Conservation (phyloP, 2,329 filamentous ascomycete genomes). For the Colletotrichum sansevieriae region DNA sequence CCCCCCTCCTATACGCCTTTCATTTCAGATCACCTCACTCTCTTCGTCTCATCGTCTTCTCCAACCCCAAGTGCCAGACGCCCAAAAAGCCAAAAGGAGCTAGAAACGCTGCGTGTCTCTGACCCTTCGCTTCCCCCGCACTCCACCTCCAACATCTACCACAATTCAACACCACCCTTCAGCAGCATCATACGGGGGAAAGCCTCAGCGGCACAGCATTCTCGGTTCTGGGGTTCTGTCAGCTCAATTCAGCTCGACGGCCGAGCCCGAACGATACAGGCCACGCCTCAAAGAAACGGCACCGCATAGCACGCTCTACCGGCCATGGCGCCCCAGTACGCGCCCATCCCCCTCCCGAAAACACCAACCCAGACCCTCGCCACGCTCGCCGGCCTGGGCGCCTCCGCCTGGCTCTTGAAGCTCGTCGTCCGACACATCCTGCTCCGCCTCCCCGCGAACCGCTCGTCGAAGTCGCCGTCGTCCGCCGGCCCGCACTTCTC, state of each 20-base stretch:
- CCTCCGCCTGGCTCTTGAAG: conserved; percentile 37
- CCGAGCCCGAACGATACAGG: conserved; percentile 9
- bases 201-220: conserved; percentile 10
- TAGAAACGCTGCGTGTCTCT: background rate
- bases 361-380: conserved; percentile 33
- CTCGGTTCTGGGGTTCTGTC: conserved; percentile 10
- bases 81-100: conserved; percentile 14
- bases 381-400: conserved; percentile 33
- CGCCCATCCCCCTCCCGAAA: conserved; percentile 32
- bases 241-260: conserved; percentile 18
- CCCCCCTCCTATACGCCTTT: background rate
- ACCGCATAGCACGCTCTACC: background rate
- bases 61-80: background rate
- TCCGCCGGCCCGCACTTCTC: conserved; percentile 33
- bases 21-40: background rate
- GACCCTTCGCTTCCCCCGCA: background rate
- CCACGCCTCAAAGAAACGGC: background rate
- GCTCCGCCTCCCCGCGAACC: conserved; percentile 34
- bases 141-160: background rate
- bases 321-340: conserved; percentile 18
- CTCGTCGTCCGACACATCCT: conserved; percentile 39
- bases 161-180: background rate
- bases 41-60: background rate
- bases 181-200: background rate
- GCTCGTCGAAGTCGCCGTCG: conserved; percentile 25